Percentiles rank a stretch among this genome's conserved stretches.
These are phyloP conservation scores for Saccharomyces hybrid DNA, from an alignment of 1,139 yeast genomes.

Conservation along the genomic window DNA sequence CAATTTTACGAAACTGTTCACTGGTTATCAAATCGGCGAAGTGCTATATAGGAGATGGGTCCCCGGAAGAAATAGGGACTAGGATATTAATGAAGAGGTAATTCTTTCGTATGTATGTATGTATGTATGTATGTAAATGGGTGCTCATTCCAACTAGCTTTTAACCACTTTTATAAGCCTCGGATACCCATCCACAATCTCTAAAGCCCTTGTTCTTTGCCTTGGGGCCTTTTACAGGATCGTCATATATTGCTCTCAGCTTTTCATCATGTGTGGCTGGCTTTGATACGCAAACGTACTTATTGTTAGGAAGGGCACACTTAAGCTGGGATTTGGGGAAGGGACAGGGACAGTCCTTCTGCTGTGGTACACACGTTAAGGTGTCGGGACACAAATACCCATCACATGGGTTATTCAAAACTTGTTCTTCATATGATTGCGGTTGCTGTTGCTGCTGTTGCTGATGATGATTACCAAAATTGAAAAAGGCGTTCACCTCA, in stretches of 20 bases:
- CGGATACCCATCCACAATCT: slow-evolving; percentile 71
- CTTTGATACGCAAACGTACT: slow-evolving; percentile 69
- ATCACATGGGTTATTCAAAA: slow-evolving; percentile 44
- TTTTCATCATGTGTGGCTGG: slow-evolving; percentile 46
- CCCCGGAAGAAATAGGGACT: slow-evolving; percentile 76
- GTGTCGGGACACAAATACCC: slow-evolving; percentile 79
- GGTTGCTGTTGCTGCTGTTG: slow-evolving; percentile 32
- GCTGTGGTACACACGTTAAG: slow-evolving; percentile 58
- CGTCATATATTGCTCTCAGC: slow-evolving; percentile 39
- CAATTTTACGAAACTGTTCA: slow-evolving; percentile 34
- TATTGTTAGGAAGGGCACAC: slow-evolving; percentile 63
- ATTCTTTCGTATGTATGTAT: neutral
- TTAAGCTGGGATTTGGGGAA: slow-evolving; percentile 78
- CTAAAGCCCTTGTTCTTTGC: slow-evolving; percentile 49
- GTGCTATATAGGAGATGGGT: slow-evolving; percentile 73
- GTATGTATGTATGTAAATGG: neutral
- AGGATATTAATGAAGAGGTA: slow-evolving; percentile 6
- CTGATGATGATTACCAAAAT: slow-evolving; percentile 33
- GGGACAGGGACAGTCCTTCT: slow-evolving; percentile 82
- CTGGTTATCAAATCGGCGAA: slow-evolving; percentile 47
- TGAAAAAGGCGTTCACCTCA: slow-evolving; percentile 11
- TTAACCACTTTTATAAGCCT: slow-evolving; percentile 30
- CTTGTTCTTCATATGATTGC: slow-evolving; percentile 34
- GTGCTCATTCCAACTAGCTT: neutral
- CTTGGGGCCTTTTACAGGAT: slow-evolving; percentile 43